Base-by-base conservation (phyloP, 306 rosid genomes). In the Hippophae tibetana region DNA sequence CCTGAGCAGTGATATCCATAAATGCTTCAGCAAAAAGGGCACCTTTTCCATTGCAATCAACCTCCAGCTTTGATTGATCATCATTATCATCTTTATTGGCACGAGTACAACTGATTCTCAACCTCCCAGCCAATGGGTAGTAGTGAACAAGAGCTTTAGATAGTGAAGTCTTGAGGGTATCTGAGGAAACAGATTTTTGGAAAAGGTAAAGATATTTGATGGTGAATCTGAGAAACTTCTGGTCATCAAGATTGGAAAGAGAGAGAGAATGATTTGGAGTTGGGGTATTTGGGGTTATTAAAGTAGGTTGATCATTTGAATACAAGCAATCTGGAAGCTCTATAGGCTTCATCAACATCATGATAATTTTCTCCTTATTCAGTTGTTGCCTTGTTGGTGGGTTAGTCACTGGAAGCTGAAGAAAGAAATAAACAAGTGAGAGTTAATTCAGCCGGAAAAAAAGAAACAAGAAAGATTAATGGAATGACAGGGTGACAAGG, bases 181-280 rank as follows among this genome's bases (percentile, higher is more conserved):
- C 80, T 12, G 71, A 52, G 81, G 67, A 58, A 58, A 87, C 72
- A 6, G 72, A 63, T 67, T 73, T 74, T 51, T 71, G 62, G 80
- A 87, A 90, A 13, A 90, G 63, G 72, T 72, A 83, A 40, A 87
- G 69, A 52, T 87, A 90, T 48, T 90, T 85, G 14, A 90, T 79
- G 57, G 95, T 67, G 77, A 90, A 90, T 57, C 95, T 73, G 40
- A 90, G 92, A 23, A 90, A 79, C 69, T 78, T 87, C 50, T 90
- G 97, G 77, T 81, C 85, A 63, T 90, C 97, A 2, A 90, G 82
- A 57, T 90, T 90, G 5, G 97, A 87, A 65, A 90, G 87, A 10
- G 74, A 75, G 47, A 90, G 74, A 27, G 79, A 79, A 69, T 84
- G 94, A 44, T 77, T 79, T 43, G 96, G 96, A 0, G 97, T 90